Evolutionary conservation across 2,329 filamentous ascomycete genomes (phyloP).

Genomic region (Penicillium sp.): DNA sequence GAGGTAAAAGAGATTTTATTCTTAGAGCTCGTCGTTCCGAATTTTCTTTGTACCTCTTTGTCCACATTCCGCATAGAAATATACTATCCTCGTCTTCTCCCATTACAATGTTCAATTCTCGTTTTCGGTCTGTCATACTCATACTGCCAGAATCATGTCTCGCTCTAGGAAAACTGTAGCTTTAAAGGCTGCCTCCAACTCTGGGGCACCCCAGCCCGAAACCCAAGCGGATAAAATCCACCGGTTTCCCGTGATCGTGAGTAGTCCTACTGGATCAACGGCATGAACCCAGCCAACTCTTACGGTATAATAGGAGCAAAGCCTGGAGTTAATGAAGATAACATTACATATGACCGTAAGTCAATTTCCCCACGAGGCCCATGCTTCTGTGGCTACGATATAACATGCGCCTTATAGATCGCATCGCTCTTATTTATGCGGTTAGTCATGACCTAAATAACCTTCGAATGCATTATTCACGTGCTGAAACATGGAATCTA

Average conservation of each 20-base stretch:
- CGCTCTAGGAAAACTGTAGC: neutral
- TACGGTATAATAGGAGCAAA: constrained; percentile 38
- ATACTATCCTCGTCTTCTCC: neutral
- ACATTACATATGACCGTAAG: constrained; percentile 48
- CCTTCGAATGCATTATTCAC: neutral
- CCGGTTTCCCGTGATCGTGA: neutral
- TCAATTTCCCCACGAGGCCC: constrained; percentile 2
- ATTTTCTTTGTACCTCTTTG: neutral
- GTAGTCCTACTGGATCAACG: neutral
- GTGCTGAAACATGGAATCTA: neutral
- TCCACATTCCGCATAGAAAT: neutral
- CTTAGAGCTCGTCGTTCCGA: neutral
- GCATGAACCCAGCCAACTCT: neutral
- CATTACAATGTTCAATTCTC: neutral
- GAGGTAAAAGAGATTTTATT: neutral
- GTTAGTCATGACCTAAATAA: neutral
- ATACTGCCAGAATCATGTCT: no score
- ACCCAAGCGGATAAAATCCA: neutral
- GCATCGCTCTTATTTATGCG: neutral
- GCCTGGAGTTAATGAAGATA: constrained; percentile 48
- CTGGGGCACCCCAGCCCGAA: neutral
- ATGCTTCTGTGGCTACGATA: neutral
- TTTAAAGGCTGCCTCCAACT: neutral
- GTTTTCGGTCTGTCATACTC: neutral
- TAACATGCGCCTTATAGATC: neutral